These are phyloP conservation scores for Phytophthora gonapodyides DNA, from an alignment of 352 stramenopile genomes.

Conservation along the genomic window DNA sequence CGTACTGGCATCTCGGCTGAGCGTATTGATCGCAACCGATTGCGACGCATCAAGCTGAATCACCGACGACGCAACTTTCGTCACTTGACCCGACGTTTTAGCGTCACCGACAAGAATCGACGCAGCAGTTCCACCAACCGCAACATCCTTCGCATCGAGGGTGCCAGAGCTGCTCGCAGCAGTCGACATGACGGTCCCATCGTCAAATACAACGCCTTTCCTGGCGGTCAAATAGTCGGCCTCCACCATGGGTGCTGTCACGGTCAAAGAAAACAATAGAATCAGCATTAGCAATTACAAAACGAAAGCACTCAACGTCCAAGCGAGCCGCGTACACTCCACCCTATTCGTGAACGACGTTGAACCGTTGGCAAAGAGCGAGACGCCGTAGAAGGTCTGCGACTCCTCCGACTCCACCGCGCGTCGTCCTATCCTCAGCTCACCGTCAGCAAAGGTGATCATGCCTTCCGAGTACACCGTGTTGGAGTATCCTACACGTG, in stretches of 20 bases:
- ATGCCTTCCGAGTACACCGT: conserved; percentile 71
- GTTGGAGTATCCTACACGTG: conserved; percentile 65
- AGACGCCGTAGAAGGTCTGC: conserved; percentile 72
- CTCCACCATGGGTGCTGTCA: conserved; percentile 58
- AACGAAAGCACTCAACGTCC: background rate
- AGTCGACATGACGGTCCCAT: conserved; percentile 82
- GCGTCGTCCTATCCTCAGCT: conserved; percentile 64
- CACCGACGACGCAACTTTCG: conserved; percentile 38
- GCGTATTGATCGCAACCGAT: conserved; percentile 34
- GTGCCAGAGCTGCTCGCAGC: conserved; percentile 69
- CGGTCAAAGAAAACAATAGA: background rate
- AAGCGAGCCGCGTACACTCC: conserved; percentile 36
- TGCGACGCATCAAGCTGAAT: conserved; percentile 38
- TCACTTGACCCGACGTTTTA: conserved; percentile 29
- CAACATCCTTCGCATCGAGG: conserved; percentile 37
- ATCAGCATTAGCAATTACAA: background rate
- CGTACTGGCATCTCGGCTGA: conserved; percentile 25
- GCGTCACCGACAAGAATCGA: conserved; percentile 36
- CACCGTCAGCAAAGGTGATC: conserved; percentile 66
- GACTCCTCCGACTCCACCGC: conserved; percentile 51
- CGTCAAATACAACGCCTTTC: conserved; percentile 71
- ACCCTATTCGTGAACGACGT: conserved; percentile 70
- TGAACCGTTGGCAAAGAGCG: conserved; percentile 71
- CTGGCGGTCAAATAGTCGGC: conserved; percentile 67
- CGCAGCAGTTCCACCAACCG: conserved; percentile 29